These are phyloP conservation scores for Amanita thiersii DNA, from an alignment of 768 basidiomycete species.

Conservation along the genomic window DNA sequence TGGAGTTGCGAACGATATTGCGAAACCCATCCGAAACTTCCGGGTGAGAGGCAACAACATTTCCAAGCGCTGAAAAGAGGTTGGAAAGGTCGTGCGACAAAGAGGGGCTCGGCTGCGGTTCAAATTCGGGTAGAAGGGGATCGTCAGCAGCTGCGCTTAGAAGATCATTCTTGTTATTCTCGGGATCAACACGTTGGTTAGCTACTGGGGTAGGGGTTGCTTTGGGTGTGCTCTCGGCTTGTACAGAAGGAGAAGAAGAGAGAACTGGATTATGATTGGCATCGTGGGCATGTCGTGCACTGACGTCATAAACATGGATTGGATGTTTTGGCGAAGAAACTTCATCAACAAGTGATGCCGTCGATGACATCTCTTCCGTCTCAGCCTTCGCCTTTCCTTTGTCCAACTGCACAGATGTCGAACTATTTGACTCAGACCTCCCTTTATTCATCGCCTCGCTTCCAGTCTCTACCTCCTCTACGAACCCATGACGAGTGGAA, in stretches of 20 bases:
- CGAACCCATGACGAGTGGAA: constrained; percentile 6
- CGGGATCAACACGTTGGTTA: constrained; percentile 4
- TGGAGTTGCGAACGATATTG: constrained; percentile 53
- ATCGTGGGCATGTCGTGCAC: constrained; percentile 10
- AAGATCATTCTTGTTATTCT: constrained; percentile 22
- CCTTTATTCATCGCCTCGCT: neutral
- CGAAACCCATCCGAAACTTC: constrained; percentile 63
- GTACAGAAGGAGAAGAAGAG: constrained; percentile 6
- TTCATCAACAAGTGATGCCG: constrained; percentile 30
- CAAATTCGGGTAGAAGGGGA: constrained; percentile 44
- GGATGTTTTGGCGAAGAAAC: constrained; percentile 47
- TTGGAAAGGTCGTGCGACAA: constrained; percentile 58
- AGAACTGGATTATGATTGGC: constrained; percentile 3
- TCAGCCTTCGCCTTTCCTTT: constrained; percentile 46
- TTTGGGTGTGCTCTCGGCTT: constrained; percentile 30
- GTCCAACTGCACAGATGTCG: constrained; percentile 14
- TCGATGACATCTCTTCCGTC: constrained; percentile 22
- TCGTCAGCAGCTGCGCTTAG: constrained; percentile 12
- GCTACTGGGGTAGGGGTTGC: constrained; percentile 12
- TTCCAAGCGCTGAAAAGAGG: constrained; percentile 47
- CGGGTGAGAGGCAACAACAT: constrained; percentile 56
- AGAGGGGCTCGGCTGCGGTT: constrained; percentile 27
- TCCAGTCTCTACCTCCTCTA: constrained; percentile 4
- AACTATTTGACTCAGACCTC: constrained; percentile 1
- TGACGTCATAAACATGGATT: constrained; percentile 49